A percentile compares a stretch with the other conserved stretches of the same genome.
These are phyloP conservation scores for Daldinia sp. DNA, from an alignment of 2,329 filamentous ascomycete genomes.

Conservation along the genomic window DNA sequence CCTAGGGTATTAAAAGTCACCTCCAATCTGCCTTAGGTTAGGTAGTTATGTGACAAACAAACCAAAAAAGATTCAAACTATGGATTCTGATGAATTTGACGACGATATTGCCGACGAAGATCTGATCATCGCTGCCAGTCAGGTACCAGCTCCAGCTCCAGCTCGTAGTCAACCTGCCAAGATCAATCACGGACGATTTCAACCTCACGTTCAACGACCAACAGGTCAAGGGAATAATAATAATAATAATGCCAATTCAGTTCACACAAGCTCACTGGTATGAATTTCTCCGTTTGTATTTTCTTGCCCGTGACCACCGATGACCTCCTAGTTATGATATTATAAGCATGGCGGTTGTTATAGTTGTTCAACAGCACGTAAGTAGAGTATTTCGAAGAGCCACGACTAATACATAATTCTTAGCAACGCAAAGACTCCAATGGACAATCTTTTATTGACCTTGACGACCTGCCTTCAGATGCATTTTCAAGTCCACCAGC, in stretches of 20 bases:
- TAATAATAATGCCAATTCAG: slow-evolving; percentile 16
- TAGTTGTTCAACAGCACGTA: neutral
- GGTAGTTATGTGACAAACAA: slow-evolving; percentile 43
- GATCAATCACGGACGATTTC: slow-evolving; percentile 38
- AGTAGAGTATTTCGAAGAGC: neutral
- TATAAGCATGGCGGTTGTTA: neutral
- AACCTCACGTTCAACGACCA: slow-evolving; percentile 35
- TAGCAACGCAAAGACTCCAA: slow-evolving; percentile 36
- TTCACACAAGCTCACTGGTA: slow-evolving; percentile 22
- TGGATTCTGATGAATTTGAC: slow-evolving; percentile 73
- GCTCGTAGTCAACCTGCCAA: slow-evolving; percentile 39
- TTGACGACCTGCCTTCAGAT: slow-evolving; percentile 71
- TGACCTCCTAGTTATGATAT: neutral
- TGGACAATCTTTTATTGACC: slow-evolving; percentile 51
- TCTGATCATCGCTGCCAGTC: slow-evolving; percentile 70
- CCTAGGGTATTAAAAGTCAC: neutral
- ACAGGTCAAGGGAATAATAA: slow-evolving; percentile 18
- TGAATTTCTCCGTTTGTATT: neutral
- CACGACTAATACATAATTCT: slow-evolving; percentile 8
- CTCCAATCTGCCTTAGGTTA: neutral
- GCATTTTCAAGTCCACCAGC: slow-evolving; percentile 74
- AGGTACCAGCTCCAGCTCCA: slow-evolving; percentile 52
- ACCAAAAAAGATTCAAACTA: slow-evolving; percentile 43
- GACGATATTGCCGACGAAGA: slow-evolving; percentile 75
- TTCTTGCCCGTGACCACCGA: neutral